Evolutionary conservation across 176 grass and related monocot genomes (phyloP).

Genomic region (Aegilops longissima): DNA sequence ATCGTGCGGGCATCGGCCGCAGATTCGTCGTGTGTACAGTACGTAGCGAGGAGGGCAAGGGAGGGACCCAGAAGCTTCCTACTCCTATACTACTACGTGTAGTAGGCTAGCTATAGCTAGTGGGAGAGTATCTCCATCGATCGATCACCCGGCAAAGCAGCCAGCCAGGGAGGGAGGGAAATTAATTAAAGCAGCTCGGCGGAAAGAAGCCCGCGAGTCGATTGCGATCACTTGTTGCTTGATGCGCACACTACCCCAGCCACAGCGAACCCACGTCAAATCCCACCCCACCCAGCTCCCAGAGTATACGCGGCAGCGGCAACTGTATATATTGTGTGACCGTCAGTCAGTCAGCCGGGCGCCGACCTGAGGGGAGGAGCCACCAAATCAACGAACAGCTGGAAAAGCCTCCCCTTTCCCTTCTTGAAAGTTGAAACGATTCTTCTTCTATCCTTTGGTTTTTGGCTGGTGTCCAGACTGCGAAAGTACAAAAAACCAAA

Average conservation of each 20-base stretch:
- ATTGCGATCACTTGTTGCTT: neutral
- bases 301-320: neutral
- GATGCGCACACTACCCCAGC: neutral
- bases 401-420: neutral
- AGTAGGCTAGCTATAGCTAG: too few species aligned
- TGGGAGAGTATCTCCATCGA: too few species aligned
- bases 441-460: neutral
- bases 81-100: too few species aligned
- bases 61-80: too few species aligned
- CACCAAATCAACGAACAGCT: neutral
- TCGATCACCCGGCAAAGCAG: neutral
- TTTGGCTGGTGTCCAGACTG: slow-evolving; percentile 1
- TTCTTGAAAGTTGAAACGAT: neutral
- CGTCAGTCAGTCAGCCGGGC: neutral
- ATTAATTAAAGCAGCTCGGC: neutral
- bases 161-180: neutral
- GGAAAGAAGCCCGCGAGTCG: neutral
- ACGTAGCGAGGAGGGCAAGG: too few species aligned
- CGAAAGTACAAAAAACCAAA: neutral
- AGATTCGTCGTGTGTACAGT: too few species aligned
- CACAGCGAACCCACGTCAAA: neutral
- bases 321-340: neutral
- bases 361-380: neutral
- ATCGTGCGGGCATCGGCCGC: too few species aligned
- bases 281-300: neutral